Conservation (phyloP, 2,329 filamentous ascomycete species). For the Xylariaceae sp. region DNA sequence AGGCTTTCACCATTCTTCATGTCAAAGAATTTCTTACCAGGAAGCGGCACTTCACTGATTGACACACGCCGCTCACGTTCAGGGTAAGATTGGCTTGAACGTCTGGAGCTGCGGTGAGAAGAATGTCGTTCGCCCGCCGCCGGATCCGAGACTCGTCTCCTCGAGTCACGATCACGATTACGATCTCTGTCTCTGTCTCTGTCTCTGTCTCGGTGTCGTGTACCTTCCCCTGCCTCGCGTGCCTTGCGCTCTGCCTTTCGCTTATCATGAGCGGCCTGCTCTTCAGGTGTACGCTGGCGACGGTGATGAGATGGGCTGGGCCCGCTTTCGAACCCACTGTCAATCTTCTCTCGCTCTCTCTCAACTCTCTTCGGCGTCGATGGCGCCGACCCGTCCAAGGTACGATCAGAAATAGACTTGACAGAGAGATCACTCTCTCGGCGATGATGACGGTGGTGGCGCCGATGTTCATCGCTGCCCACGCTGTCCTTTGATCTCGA, state of each 20-base stretch:
- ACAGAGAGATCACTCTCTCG: conserved; percentile 20
- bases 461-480: conserved; percentile 28
- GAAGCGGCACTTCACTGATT: conserved; percentile 26
- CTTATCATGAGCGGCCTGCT: conserved; percentile 48
- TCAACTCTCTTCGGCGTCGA: conserved; percentile 36
- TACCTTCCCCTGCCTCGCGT: conserved; percentile 20
- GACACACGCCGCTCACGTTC: conserved; percentile 20
- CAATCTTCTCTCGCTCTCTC: conserved; percentile 25
- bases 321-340: conserved; percentile 44
- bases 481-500: conserved; percentile 20
- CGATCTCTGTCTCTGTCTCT: conserved; percentile 9
- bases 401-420: conserved; percentile 28
- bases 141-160: conserved; percentile 32
- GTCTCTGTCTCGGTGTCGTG: conserved; percentile 4
- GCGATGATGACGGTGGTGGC: conserved; percentile 35
- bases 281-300: conserved; percentile 40
- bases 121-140: conserved; percentile 25
- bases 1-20: conserved; percentile 37
- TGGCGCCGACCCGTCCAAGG: conserved; percentile 31
- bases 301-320: conserved; percentile 29
- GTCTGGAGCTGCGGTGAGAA: conserved; percentile 38
- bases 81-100: conserved; percentile 38
- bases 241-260: conserved; percentile 45
- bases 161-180: conserved; percentile 31
- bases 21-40: conserved; percentile 40